These are phyloP conservation scores for Nicotiana attenuata DNA, from an alignment of 257 asterid genomes.

Conservation along the genomic window DNA sequence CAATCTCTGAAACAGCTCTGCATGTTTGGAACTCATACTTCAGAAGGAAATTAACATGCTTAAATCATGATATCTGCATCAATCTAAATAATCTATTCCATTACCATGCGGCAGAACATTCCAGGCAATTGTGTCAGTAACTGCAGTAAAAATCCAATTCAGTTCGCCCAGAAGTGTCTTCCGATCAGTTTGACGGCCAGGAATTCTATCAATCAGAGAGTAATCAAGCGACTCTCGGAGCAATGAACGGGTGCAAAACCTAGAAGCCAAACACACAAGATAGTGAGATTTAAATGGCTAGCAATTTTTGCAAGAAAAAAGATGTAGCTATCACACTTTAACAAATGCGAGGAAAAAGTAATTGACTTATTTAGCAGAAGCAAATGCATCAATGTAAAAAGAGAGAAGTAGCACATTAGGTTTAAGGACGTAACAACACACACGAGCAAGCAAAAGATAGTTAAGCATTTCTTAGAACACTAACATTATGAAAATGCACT, in stretches of 20 bases:
- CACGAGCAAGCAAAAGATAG: neutral
- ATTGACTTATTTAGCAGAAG: neutral
- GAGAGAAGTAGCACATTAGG: neutral
- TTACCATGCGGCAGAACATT: conserved; percentile 99
- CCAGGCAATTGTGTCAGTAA: conserved; percentile 99
- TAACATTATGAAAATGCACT: neutral
- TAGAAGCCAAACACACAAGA: conserved; percentile 21
- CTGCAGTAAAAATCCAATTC: conserved; percentile 99
- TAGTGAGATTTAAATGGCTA: neutral
- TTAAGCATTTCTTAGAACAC: neutral
- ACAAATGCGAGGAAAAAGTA: neutral
- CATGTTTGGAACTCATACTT: conserved; percentile 24
- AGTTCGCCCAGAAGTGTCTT: conserved; percentile 97
- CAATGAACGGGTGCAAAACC: conserved; percentile 89
- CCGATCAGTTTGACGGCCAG: conserved; percentile 99
- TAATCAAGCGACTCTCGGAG: conserved; percentile 81
- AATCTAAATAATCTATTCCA: conserved; percentile 12
- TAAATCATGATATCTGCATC: neutral
- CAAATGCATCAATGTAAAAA: neutral
- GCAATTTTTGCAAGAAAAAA: neutral
- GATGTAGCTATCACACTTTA: neutral
- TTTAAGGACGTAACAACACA: neutral
- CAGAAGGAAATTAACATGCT: conserved; percentile 4
- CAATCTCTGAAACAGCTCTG: conserved; percentile 94
- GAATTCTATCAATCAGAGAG: conserved; percentile 89